Evolutionary conservation across 2,329 filamentous ascomycete genomes (phyloP).

Genomic region (Aspergillus puulaauensis): DNA sequence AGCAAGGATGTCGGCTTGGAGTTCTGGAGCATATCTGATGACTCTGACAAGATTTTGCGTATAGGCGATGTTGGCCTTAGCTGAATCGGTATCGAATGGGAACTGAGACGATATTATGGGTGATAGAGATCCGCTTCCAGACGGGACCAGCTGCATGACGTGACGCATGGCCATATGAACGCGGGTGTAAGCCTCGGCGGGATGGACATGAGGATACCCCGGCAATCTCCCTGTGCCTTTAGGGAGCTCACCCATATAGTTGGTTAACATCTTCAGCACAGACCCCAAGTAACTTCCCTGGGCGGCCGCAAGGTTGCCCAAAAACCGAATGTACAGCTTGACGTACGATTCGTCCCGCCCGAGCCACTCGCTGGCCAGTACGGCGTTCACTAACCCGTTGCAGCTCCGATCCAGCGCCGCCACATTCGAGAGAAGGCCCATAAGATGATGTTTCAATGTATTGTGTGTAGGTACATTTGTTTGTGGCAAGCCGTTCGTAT

Average conservation of each 20-base stretch:
- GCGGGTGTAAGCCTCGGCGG: conserved; percentile 66
- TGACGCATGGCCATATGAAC: conserved; percentile 75
- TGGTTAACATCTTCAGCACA: conserved; percentile 77
- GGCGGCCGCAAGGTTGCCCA: conserved; percentile 70
- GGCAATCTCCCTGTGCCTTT: conserved; percentile 54
- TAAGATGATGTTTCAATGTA: conserved; percentile 57
- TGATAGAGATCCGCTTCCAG: conserved; percentile 69
- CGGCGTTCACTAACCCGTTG: conserved; percentile 57
- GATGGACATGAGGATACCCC: conserved; percentile 58
- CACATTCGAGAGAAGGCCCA: conserved; percentile 58
- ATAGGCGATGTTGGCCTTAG: conserved; percentile 80
- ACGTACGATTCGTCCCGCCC: conserved; percentile 61
- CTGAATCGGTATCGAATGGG: conserved; percentile 73
- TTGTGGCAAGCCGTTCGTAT: conserved; percentile 31
- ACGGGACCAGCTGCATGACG: conserved; percentile 77
- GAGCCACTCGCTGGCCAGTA: conserved; percentile 61
- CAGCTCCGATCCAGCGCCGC: conserved; percentile 57
- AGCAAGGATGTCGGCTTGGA: conserved; percentile 77
- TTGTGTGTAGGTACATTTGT: conserved; percentile 52
- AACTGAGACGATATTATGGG: conserved; percentile 68
- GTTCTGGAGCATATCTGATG: conserved; percentile 72
- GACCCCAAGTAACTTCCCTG: conserved; percentile 74
- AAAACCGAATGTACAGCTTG: conserved; percentile 55
- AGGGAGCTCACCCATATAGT: conserved; percentile 67
- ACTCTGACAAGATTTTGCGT: conserved; percentile 79